Base-by-base conservation (phyloP, 1,284 basidiomycete species). In the Cystobasidium slooffiae region DNA sequence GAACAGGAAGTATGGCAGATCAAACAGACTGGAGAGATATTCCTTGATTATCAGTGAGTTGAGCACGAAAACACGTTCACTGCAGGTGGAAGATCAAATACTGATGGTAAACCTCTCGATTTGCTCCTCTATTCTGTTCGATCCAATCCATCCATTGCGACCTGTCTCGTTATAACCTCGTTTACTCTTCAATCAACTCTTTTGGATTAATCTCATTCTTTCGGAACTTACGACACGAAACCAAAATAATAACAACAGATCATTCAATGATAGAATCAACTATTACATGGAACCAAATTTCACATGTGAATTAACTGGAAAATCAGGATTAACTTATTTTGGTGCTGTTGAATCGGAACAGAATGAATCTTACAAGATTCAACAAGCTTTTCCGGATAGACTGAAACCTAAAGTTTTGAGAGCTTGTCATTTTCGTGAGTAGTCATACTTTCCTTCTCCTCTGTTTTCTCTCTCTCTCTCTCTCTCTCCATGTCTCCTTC, bases 381-480 rank as follows among this genome's bases (percentile, higher is more conserved):
- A 98, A 81, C 87, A 90, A 52, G 87, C 92, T 78, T 98, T 99
- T 83, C 93, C 96, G 3, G 91, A 93, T 81, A 89, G 90, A 76
- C 89, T 99, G 80, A 98, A 98, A 83, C 88, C 89, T 76, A 90
- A 93, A 39, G 90, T 99, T 61, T 88, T 99, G 77, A 89, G 87
- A 79, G 89, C 92, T 20, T 94, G 96, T 73, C 96, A 99, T 86
- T 98, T 94, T 88, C 93, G 94, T 96, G 83, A 79, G 94, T 90
- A n/a, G 41, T 59, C 18, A 31, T 31, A 31, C 31, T 63, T 22
- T 49, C 72, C 68, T 73, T 65, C 31, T 67, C 18, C 22, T 55
- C 24, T 47, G 12, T 12, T 10, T 31, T 39, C 76, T 74, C 58
- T 22, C 67, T 55, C 65, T 79, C 65, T 65, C 56, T 79, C 65